Percentiles rank a stretch among this genome's conserved stretches.
Evolutionary conservation across 768 basidiomycete species (phyloP).

Genomic region (Asterophora lycoperdoides): DNA sequence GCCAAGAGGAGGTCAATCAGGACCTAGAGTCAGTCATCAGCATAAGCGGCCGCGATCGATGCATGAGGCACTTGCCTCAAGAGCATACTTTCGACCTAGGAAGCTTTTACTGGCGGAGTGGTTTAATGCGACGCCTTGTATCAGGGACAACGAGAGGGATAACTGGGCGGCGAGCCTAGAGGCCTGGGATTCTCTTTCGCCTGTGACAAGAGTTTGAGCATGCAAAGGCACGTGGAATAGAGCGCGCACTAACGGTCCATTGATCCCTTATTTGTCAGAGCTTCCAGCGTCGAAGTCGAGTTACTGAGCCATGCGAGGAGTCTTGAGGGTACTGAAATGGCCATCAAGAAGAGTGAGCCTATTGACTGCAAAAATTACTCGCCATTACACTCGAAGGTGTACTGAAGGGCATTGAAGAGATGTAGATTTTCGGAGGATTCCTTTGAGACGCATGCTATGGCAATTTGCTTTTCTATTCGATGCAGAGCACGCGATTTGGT

Average conservation of each 20-base stretch:
- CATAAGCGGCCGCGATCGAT: slow-evolving; percentile 2
- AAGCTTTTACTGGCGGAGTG: slow-evolving; percentile 66
- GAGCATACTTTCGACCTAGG: slow-evolving; percentile 59
- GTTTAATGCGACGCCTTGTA: slow-evolving; percentile 73
- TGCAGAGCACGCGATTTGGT: slow-evolving; percentile 53
- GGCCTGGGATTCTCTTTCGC: slow-evolving; percentile 45
- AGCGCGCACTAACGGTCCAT: slow-evolving; percentile 38
- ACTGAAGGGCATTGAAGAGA: slow-evolving; percentile 62
- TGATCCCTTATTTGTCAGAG: slow-evolving; percentile 39
- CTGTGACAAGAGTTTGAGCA: slow-evolving; percentile 13
- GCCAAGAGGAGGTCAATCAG: slow-evolving; percentile 67
- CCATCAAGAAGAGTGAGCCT: not conserved
- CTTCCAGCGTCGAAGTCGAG: slow-evolving; percentile 48
- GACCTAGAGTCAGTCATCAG: slow-evolving; percentile 40
- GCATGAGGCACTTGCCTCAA: slow-evolving; percentile 51
- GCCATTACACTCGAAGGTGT: slow-evolving; percentile 84
- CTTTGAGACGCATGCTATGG: slow-evolving; percentile 41
- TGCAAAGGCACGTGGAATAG: not conserved
- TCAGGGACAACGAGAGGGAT: slow-evolving; percentile 54
- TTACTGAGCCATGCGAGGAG: slow-evolving; percentile 58
- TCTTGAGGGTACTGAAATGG: slow-evolving; percentile 57
- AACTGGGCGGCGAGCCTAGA: slow-evolving; percentile 48
- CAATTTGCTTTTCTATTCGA: slow-evolving; percentile 51
- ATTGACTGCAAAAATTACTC: slow-evolving; percentile 21
- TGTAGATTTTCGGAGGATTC: slow-evolving; percentile 42